These are phyloP conservation scores for Sporothrix sp. DNA, from an alignment of 2,329 filamentous ascomycete species.

Conservation along the genomic window DNA sequence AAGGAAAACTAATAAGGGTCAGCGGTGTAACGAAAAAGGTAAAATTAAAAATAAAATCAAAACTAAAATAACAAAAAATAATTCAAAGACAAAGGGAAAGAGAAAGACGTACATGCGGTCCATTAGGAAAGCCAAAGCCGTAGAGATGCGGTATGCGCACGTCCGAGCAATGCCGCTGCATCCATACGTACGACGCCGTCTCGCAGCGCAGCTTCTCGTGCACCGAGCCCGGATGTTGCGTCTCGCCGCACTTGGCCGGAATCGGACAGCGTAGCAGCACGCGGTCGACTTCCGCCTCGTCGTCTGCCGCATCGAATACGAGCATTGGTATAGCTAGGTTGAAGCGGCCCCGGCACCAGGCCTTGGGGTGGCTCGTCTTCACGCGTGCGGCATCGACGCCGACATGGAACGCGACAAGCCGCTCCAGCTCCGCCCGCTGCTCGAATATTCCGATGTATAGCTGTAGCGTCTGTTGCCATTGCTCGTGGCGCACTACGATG, in stretches of 20 bases:
- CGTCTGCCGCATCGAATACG: not conserved
- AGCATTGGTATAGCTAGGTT: constrained; percentile 5
- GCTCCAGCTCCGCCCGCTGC: not conserved
- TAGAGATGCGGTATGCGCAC: constrained; percentile 27
- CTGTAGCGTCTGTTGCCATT: not conserved
- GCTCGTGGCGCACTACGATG: not conserved
- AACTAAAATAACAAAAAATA: too few relatives aligned
- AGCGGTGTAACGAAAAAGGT: not conserved
- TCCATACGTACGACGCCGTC: constrained; percentile 30
- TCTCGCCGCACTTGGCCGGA: constrained; percentile 27
- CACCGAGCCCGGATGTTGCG: constrained; percentile 25
- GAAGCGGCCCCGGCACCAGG: not conserved
- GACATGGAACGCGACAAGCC: not conserved
- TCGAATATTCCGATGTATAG: constrained; percentile 13
- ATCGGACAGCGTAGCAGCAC: constrained; percentile 19
- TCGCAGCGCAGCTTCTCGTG: constrained; percentile 29
- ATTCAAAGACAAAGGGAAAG: not conserved
- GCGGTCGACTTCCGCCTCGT: not conserved
- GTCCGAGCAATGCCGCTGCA: constrained; percentile 27
- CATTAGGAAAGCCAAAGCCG: constrained; percentile 14
- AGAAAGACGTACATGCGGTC: not conserved
- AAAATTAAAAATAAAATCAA: too few relatives aligned
- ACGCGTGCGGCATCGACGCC: not conserved
- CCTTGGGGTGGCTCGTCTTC: not conserved
- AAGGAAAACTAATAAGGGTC: not conserved